Evolutionary conservation across 164 flowering plant genomes (phyloP).

Genomic region (Platanus orientalis): DNA sequence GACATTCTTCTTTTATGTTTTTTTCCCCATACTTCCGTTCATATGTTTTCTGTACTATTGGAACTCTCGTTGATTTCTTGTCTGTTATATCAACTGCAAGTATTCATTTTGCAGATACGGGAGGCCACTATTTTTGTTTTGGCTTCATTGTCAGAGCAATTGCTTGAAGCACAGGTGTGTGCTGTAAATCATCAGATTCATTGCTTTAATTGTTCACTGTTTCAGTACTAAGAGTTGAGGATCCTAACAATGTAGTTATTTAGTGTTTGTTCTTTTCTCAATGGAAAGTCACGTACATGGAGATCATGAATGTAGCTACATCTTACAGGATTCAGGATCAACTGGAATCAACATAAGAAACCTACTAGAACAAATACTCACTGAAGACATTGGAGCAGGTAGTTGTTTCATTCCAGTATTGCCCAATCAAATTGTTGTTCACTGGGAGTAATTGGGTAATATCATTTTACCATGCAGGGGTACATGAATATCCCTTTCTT

Average conservation of each 20-base stretch:
- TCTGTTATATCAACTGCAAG: not conserved
- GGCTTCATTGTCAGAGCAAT: constrained; percentile 72
- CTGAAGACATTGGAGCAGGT: constrained; percentile 67
- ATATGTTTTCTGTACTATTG: not conserved
- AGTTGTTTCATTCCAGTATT: constrained; percentile 1
- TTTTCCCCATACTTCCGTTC: too few species aligned
- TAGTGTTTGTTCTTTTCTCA: too few species aligned
- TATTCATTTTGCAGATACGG: constrained; percentile 46
- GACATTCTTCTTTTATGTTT: too few species aligned
- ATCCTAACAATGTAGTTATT: not conserved
- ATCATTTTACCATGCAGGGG: constrained; percentile 42
- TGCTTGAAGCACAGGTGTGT: constrained; percentile 66
- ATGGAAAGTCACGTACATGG: too few species aligned
- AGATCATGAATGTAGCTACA: not conserved
- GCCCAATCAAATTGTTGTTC: not conserved
- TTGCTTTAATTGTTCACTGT: not conserved
- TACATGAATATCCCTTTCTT: constrained; percentile 81
- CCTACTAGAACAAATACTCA: constrained; percentile 51
- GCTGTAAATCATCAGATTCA: not conserved
- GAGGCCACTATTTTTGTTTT: constrained; percentile 84
- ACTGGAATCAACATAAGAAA: constrained; percentile 25
- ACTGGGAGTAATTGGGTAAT: constrained; percentile 8
- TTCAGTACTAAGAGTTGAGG: not conserved
- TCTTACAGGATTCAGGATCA: constrained; percentile 48
- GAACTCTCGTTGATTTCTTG: not conserved